phyloP scores from a whole-genome alignment of 2,329 filamentous ascomycete species.

The Verticillium dahliae region DNA sequence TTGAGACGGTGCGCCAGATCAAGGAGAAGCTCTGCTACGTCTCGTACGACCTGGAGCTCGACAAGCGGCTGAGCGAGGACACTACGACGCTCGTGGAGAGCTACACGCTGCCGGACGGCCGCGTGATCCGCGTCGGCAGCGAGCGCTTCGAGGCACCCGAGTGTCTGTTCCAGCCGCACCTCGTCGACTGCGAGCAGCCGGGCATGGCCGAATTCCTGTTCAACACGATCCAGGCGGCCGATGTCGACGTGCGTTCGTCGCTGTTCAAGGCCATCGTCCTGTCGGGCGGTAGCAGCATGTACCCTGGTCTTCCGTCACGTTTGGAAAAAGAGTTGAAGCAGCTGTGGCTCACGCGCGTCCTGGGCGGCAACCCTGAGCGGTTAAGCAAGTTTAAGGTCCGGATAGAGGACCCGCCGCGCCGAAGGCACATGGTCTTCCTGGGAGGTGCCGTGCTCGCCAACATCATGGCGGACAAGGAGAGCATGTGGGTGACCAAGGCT shows the following conservation, averaged over 20 bases:
- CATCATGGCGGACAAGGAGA: slow-evolving; percentile 98
- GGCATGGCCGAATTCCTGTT: slow-evolving; percentile 96
- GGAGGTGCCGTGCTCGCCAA: slow-evolving; percentile 95
- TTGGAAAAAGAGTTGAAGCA: slow-evolving; percentile 99
- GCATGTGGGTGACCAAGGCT: slow-evolving; percentile 96
- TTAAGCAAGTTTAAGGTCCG: slow-evolving; percentile 98
- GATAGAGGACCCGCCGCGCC: slow-evolving; percentile 93
- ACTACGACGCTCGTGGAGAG: slow-evolving; percentile 96
- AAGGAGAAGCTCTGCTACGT: slow-evolving; percentile 99
- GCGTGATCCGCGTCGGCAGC: slow-evolving; percentile 91
- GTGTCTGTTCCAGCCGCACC: slow-evolving; percentile 95
- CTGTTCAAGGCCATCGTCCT: slow-evolving; percentile 97
- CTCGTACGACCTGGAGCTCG: slow-evolving; percentile 93
- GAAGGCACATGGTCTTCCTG: slow-evolving; percentile 99
- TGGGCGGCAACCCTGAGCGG: slow-evolving; percentile 87
- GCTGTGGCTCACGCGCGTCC: slow-evolving; percentile 88
- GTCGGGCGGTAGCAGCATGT: slow-evolving; percentile 97
- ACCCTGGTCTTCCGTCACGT: slow-evolving; percentile 87
- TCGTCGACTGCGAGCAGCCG: slow-evolving; percentile 95
- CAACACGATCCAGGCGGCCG: slow-evolving; percentile 95
- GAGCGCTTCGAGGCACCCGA: slow-evolving; percentile 97
- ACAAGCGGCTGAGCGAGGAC: slow-evolving; percentile 93
- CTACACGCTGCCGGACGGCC: slow-evolving; percentile 93
- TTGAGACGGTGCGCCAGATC: slow-evolving; percentile 97
- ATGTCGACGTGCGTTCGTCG: slow-evolving; percentile 88